phyloP scores from a whole-genome alignment of 2,329 filamentous ascomycete genomes.

The Ilyonectria destructans region DNA sequence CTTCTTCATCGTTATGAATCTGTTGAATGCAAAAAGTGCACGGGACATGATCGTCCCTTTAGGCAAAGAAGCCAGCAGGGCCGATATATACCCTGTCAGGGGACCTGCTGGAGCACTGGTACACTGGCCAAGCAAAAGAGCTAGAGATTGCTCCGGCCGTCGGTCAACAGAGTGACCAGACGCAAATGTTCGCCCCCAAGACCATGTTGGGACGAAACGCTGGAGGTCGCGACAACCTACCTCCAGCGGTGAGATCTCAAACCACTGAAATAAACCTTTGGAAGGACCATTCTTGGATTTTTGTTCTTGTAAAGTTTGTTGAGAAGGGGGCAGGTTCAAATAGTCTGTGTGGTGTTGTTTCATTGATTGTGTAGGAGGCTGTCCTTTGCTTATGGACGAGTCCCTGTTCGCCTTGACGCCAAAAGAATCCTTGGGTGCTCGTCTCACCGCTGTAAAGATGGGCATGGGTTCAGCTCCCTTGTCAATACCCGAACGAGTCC shows the following conservation, averaged over 20 bases:
- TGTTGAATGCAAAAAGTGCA: constrained; percentile 21
- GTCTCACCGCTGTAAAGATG: constrained; percentile 41
- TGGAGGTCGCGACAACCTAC: constrained; percentile 40
- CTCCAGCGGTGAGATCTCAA: constrained; percentile 43
- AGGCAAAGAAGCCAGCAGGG: constrained; percentile 34
- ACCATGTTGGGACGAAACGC: constrained; percentile 43
- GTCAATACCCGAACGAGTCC: constrained; percentile 38
- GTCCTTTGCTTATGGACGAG: constrained; percentile 17
- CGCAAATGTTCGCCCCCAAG: constrained; percentile 45
- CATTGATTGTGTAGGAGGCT: constrained; percentile 24
- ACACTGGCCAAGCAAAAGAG: constrained; percentile 39
- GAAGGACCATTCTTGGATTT: not conserved
- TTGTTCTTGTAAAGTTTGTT: not conserved
- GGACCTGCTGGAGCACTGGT: constrained; percentile 43
- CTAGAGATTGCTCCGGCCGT: constrained; percentile 41
- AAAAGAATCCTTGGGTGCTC: constrained; percentile 35
- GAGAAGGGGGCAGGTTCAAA: not conserved
- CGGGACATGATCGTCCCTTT: constrained; percentile 40
- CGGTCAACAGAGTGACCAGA: constrained; percentile 42
- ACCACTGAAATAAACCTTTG: constrained; percentile 42
- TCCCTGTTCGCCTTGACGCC: constrained; percentile 32
- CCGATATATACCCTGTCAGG: constrained; percentile 40
- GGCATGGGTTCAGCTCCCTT: constrained; percentile 41
- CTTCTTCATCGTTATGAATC: constrained; percentile 31
- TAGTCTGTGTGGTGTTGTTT: constrained; percentile 26